Evolutionary conservation across 2,329 filamentous ascomycete species (phyloP), one percentile per base, ranked within the genome.

Genomic region (Allantophomopsis cytisporea): DNA sequence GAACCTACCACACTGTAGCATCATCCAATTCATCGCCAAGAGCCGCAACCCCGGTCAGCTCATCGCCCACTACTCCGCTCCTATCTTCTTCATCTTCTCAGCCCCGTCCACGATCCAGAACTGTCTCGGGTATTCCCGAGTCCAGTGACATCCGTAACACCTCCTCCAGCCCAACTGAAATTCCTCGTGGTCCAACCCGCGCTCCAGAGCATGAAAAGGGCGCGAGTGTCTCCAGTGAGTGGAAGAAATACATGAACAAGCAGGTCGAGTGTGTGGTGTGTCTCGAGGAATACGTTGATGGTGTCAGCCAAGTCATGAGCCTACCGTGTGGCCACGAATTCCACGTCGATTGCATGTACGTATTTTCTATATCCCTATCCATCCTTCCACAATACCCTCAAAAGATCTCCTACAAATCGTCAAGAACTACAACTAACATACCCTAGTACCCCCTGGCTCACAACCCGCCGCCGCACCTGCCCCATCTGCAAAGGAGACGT

Each of bases 401-500:
- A 20, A 20, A 20, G 18, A 20, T 20, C 18, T 20, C 18, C 18
- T 7, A 20, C 18, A 20, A 20, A 4, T 7, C 4, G 7, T 4
- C 7, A 20, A 20, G 18, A 20, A 37, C 14, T n/a, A 5, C 5
- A 4, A 43, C 48, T 36, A 33, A 34, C 13, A 32, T 11, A 23
- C 14, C 4, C 37, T 6, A 94, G 87, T 55, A 96, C 91, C 4
- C 91, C 91, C 2, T 98, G 91, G 91, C 68, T 98, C 39, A 95
- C 89, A 1, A 96, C 88, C 13, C 80, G 89, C 37, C 82, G 91
- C 46, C 80, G 91, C 46, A 98, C 91, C n/a, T 98, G 91, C 53
- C 91, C 91, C 1, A 96, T 98, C 44, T 98, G 91, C 65, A 98
- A 98, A 64, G 87, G 88, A 37, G 91, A 98, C 55, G 91, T 98